phyloP scores from a whole-genome alignment of 1,284 basidiomycete species.

The Neonothopanus nambi region DNA sequence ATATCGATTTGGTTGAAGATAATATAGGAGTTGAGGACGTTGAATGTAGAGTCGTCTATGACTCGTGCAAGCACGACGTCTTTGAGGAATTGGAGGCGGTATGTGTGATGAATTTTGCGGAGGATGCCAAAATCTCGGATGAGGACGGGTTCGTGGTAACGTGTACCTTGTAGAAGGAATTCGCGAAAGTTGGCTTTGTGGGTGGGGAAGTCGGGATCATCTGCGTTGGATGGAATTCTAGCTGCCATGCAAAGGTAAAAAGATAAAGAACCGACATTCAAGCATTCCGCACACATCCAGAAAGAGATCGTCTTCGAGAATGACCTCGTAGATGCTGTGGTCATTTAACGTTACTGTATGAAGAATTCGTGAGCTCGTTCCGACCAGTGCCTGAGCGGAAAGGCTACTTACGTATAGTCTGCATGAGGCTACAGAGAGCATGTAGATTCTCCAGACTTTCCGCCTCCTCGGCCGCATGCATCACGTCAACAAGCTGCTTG shows the following conservation, averaged over 20 bases:
- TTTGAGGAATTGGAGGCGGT: slow-evolving; percentile 95
- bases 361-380: slow-evolving; percentile 16
- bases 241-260: slow-evolving; percentile 12
- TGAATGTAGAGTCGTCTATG: slow-evolving; percentile 96
- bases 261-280: slow-evolving; percentile 70
- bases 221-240: slow-evolving; percentile 42
- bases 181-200: slow-evolving; percentile 97
- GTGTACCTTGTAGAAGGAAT: slow-evolving; percentile 80
- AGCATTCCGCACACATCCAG: slow-evolving; percentile 94
- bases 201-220: slow-evolving; percentile 94
- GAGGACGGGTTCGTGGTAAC: slow-evolving; percentile 85
- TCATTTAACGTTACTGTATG: slow-evolving; percentile 92
- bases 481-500: slow-evolving; percentile 81
- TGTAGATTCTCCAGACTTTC: slow-evolving; percentile 90
- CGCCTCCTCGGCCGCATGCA: slow-evolving; percentile 88
- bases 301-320: slow-evolving; percentile 92
- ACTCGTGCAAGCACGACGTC: slow-evolving; percentile 95
- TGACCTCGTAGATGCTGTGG: slow-evolving; percentile 92
- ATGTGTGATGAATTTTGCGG: slow-evolving; percentile 94
- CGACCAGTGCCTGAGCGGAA: neutral
- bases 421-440: slow-evolving; percentile 89
- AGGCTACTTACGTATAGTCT: slow-evolving; percentile 81
- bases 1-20: slow-evolving; percentile 99
- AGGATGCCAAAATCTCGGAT: slow-evolving; percentile 75
- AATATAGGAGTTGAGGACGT: slow-evolving; percentile 94